These are phyloP conservation scores for Diaporthe citrichinensis DNA, from an alignment of 2,329 filamentous ascomycete species.

Conservation along the genomic window DNA sequence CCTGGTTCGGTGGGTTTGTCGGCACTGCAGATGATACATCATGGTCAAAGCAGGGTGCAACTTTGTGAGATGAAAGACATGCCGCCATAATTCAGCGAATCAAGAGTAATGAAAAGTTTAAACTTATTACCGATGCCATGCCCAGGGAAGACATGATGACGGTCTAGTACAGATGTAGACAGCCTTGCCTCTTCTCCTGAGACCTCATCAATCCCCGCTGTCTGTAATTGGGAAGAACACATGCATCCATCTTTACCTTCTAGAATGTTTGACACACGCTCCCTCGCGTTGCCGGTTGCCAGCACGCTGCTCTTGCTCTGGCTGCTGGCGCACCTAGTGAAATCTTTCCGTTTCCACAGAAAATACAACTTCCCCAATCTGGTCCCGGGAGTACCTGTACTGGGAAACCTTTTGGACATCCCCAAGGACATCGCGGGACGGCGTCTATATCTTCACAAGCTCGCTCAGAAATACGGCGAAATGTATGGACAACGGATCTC, in stretches of 20 bases:
- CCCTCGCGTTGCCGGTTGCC: neutral
- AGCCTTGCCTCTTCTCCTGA: neutral
- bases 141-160: neutral
- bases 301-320: neutral
- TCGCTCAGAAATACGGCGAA: neutral
- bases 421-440: neutral
- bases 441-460: neutral
- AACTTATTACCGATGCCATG: neutral
- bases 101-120: neutral
- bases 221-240: neutral
- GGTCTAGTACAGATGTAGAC: neutral
- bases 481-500: neutral
- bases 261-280: neutral
- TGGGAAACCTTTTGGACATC: neutral
- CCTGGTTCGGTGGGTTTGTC: neutral
- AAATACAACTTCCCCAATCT: neutral
- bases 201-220: neutral
- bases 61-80: neutral
- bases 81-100: neutral
- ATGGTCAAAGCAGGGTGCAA: neutral
- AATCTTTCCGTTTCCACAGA: neutral
- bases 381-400: neutral
- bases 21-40: neutral
- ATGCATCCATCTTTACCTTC: neutral
- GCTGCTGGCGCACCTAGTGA: neutral